phyloP scores from a whole-genome alignment of 192 early-diverging fungal genomes.

The Umbelopsis ramanniana region DNA sequence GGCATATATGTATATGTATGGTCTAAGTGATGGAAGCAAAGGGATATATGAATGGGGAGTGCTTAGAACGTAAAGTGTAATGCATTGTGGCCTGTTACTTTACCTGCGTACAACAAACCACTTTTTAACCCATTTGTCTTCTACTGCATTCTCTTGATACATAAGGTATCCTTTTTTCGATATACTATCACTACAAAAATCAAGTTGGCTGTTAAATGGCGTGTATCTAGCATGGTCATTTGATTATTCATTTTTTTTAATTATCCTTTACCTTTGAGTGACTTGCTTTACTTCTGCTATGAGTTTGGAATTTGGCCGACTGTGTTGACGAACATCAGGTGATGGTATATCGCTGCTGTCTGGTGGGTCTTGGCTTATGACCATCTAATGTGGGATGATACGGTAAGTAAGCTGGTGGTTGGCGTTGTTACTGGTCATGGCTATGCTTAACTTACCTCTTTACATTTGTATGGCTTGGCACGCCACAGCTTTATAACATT shows the following conservation, averaged over 20 bases:
- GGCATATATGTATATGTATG: slow-evolving; percentile 80
- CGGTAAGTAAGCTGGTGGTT: too few species aligned
- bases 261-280: slow-evolving; percentile 36
- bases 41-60: neutral
- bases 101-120: slow-evolving; percentile 80
- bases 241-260: too few species aligned
- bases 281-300: slow-evolving; percentile 49
- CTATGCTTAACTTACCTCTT: slow-evolving; percentile 37
- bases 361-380: slow-evolving; percentile 53
- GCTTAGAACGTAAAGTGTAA: too few species aligned
- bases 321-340: slow-evolving; percentile 2
- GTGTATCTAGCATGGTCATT: too few species aligned
- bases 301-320: slow-evolving; percentile 33
- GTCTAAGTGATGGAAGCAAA: slow-evolving; percentile 49
- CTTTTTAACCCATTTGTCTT: slow-evolving; percentile 71
- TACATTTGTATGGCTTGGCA: slow-evolving; percentile 35
- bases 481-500: slow-evolving; percentile 36
- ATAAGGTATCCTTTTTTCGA: slow-evolving; percentile 61
- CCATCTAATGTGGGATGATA: slow-evolving; percentile 31
- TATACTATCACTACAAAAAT: slow-evolving; percentile 45
- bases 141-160: slow-evolving; percentile 55
- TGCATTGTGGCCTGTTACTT: neutral
- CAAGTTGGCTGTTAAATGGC: too few species aligned
- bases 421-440: too few species aligned
- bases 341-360: slow-evolving; percentile 27